Evolutionary conservation across 2,329 filamentous ascomycete species (phyloP).

Genomic region (Pyricularia pennisetigena): DNA sequence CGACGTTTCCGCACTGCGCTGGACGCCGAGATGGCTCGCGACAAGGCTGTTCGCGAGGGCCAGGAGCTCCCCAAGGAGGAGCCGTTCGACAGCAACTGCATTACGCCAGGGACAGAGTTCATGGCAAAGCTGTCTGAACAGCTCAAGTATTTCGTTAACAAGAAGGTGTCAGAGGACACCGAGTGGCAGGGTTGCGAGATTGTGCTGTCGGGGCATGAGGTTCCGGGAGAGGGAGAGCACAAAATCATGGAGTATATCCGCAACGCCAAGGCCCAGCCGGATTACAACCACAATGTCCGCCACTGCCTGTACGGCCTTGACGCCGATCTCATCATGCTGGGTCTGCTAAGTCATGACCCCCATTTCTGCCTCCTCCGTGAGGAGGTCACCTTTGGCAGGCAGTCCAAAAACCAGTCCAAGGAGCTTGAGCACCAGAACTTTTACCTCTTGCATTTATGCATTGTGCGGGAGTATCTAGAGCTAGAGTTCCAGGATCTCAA

Average conservation of each 20-base stretch:
- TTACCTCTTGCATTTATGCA: conserved; percentile 92
- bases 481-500: conserved; percentile 93
- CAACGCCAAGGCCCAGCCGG: conserved; percentile 87
- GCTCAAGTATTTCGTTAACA: conserved; percentile 96
- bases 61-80: conserved; percentile 91
- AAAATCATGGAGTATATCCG: conserved; percentile 99
- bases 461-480: conserved; percentile 94
- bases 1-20: conserved; percentile 90
- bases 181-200: conserved; percentile 98
- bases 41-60: conserved; percentile 85
- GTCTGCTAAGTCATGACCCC: conserved; percentile 91
- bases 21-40: conserved; percentile 79
- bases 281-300: conserved; percentile 85
- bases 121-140: conserved; percentile 95
- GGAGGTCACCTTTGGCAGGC: conserved; percentile 92
- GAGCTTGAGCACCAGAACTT: conserved; percentile 99
- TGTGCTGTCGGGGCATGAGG: conserved; percentile 93
- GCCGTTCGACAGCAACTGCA: conserved; percentile 97
- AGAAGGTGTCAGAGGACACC: conserved; percentile 92
- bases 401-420: conserved; percentile 81
- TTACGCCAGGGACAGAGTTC: conserved; percentile 91
- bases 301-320: conserved; percentile 97
- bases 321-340: conserved; percentile 97
- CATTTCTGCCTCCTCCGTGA: conserved; percentile 96
- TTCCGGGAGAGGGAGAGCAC: conserved; percentile 95